These are phyloP conservation scores for Pleurotus pulmonarius DNA, from an alignment of 768 basidiomycete genomes.

Conservation along the genomic window DNA sequence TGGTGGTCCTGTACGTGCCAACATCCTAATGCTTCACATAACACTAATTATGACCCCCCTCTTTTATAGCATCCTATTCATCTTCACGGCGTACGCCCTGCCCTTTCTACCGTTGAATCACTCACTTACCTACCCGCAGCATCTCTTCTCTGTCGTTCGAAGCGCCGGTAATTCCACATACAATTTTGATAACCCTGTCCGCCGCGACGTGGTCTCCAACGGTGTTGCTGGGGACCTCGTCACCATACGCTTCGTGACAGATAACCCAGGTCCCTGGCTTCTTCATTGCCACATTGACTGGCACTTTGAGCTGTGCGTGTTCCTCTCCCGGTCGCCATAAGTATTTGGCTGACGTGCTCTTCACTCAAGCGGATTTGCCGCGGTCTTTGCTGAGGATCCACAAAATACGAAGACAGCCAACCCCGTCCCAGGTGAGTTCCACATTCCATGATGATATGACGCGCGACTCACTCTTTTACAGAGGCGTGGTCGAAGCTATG, in stretches of 20 bases:
- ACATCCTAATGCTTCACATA: neutral
- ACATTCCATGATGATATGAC: neutral
- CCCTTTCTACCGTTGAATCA: neutral
- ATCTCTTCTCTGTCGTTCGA: constrained; percentile 34
- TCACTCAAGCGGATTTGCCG: constrained; percentile 1
- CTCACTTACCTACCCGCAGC: constrained; percentile 19
- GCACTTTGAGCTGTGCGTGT: constrained; percentile 6
- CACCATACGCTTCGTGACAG: constrained; percentile 52
- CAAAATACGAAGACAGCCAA: neutral
- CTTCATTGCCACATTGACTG: constrained; percentile 9
- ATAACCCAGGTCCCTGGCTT: constrained; percentile 56
- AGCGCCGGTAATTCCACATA: constrained; percentile 27
- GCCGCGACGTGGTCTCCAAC: constrained; percentile 45
- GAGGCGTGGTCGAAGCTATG: constrained; percentile 4
- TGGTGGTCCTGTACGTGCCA: constrained; percentile 21
- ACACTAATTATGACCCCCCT: constrained; percentile 3
- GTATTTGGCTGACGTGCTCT: neutral
- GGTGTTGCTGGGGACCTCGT: constrained; percentile 29
- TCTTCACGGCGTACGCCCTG: constrained; percentile 32
- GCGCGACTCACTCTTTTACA: neutral
- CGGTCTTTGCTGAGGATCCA: constrained; percentile 6
- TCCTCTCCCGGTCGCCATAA: neutral
- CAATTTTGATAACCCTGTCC: constrained; percentile 45
- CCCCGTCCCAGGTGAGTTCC: constrained; percentile 1
- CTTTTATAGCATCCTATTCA: constrained; percentile 33